These are phyloP conservation scores for Cyclostephanos invisitatus DNA, from an alignment of 108 stramenopile genomes.

Conservation along the genomic window DNA sequence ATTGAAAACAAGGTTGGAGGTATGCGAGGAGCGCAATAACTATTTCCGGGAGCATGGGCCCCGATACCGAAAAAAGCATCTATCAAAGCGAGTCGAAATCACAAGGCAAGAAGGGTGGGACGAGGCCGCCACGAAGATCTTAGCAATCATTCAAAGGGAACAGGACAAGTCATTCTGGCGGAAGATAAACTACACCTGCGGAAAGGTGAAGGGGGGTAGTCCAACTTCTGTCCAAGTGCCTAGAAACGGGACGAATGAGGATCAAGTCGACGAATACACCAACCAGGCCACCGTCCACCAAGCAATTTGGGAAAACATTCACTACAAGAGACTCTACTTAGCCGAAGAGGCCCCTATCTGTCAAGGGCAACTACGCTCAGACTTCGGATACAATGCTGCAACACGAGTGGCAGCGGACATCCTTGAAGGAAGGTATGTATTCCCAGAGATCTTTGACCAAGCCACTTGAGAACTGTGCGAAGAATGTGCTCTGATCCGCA, in stretches of 20 bases:
- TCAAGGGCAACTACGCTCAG: background rate
- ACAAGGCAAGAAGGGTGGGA: background rate
- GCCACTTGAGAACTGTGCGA: slow-evolving; percentile 8
- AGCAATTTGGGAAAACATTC: background rate
- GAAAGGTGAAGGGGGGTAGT: background rate
- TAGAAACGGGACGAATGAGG: background rate
- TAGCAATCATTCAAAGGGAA: slow-evolving; percentile 14
- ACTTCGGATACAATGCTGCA: slow-evolving; percentile 11
- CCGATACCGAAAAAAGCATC: background rate
- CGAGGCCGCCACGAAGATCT: slow-evolving; percentile 2
- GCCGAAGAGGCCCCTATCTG: slow-evolving; percentile 21
- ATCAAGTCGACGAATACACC: background rate
- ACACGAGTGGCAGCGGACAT: background rate
- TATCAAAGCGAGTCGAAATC: background rate
- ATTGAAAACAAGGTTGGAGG: background rate
- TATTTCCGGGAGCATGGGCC: slow-evolving; percentile 8
- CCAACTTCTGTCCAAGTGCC: background rate
- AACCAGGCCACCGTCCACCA: background rate
- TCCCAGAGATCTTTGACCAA: background rate
- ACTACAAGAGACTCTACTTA: slow-evolving; percentile 3
- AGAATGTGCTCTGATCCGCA: background rate
- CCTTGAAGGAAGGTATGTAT: background rate
- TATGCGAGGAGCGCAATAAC: slow-evolving; percentile 5
- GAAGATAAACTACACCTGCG: background rate
- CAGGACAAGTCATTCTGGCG: slow-evolving; percentile 3